Base-by-base conservation (phyloP, 2,329 filamentous ascomycete species). In the Mycocentrospora acerina region DNA sequence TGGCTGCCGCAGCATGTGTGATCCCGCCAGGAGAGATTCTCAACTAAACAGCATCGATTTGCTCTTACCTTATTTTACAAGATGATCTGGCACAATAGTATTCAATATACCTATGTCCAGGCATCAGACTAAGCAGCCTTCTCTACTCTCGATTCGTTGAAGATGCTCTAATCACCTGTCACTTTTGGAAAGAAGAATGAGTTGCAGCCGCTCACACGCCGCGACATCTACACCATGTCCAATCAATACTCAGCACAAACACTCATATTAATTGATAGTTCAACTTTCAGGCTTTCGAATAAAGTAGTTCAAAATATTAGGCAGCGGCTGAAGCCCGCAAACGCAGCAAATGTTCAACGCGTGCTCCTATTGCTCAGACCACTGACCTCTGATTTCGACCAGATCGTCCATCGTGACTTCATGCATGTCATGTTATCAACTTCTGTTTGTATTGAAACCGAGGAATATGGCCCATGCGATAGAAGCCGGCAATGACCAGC, bases 271-370 rank as follows among this genome's bases (percentile, higher is more conserved):
- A 17, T 11, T 6, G 11, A 28, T 22, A 24, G n/a, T 30, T 2
- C 13, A 14, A 10, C 9, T 25, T 13, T 19, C 7, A 32, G 33
- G 18, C 24, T 12, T 17, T 8, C 5, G 11, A 7, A 14, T 2
- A 15, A 4, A 3, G 13, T 12, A 19, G 7, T 16, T 17, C 25
- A 12, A 14, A 24, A 18, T 30, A 22, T 36, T 29, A n/a, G 26
- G 18, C 24, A 26, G 40, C 38, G 26, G 34, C 32, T 34, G 13
- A 37, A 11, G 17, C 32, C 35, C 25, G 29, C 24, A 5, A 18
- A 18, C 14, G 24, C 19, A 35, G 31, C 50, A 53, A 53, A 55
- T 45, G 45, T 44, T 26, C 32, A 26, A 15, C 39, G 34, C 35
- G 37, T 25, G 22, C 27, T 29, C 32, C 24, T 4, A 45, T 43